Base-by-base conservation (phyloP, 1,284 basidiomycete genomes). In the Papiliotrema flavescens region DNA sequence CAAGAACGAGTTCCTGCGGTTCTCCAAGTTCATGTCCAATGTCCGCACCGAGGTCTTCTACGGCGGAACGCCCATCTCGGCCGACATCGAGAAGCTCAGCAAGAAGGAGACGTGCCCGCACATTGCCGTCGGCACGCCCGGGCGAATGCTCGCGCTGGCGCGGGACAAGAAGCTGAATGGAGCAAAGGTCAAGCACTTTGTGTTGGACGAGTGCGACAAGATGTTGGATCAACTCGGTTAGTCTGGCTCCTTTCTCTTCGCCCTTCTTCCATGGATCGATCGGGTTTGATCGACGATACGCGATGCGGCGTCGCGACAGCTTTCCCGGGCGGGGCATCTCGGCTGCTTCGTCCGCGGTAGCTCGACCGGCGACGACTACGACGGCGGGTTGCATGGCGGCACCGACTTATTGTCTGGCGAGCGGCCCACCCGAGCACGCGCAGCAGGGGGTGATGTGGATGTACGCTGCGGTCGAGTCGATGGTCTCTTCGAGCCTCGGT, bases 181-280 rank as follows among this genome's bases (percentile, higher is more conserved):
- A 63, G 87, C 87, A 77, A 88, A 91, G 75, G 90, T 96, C 78
- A 95, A 96, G 82, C 94, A 98, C 82, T 99, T 99, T 79, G 94
- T 97, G 59, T 83, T 99, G 76, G 96, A 99, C 83, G 96, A 99
- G 82, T 99, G 96, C 83, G 96, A 99, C 85, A 99, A 99, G 86
- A 98, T 99, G 91, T 87, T 99, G 76, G 96, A 99, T 84, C 89
- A 94, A 86, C 92, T 99, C 81, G 94, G 93, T 97, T 88, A 95
- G 93, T 96, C 82, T 85, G 83, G 79, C 77, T 80, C 79, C 28
- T 41, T 44, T 24, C 28, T 49, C 42, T 39, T 57, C 40, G 41
- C 46, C 20, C 40, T 22, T 42, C 26, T 24, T 41, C 26, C 20
- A 35, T 43, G 36, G 48, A 40, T 51, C 47, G 43, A 43, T 55